Evolutionary conservation across 305 asterid genomes (phyloP).

Genomic region (Solanum hybrid): DNA sequence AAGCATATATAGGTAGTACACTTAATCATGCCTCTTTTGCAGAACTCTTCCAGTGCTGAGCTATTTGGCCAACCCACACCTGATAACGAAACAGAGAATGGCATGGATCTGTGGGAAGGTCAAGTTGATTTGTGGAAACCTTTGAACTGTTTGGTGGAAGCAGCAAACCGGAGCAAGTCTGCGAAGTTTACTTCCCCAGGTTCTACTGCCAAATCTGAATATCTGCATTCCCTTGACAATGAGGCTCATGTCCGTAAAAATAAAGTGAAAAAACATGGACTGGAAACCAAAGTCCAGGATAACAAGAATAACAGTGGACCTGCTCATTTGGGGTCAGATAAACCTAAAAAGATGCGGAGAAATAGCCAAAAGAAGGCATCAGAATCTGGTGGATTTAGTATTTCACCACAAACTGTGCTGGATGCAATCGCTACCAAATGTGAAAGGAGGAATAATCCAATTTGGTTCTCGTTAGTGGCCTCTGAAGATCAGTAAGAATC

Average conservation of each 20-base stretch:
- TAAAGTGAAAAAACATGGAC: constrained; percentile 31
- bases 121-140: constrained; percentile 22
- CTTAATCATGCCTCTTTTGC: not conserved
- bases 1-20: not conserved
- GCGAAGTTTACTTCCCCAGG: constrained; percentile 11
- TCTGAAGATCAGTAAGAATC: constrained; percentile 41
- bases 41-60: constrained; percentile 10
- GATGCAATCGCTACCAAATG: constrained; percentile 9
- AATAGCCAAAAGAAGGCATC: constrained; percentile 26
- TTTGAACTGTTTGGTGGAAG: constrained; percentile 22
- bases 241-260: constrained; percentile 24
- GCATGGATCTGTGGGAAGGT: constrained; percentile 11
- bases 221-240: constrained; percentile 16
- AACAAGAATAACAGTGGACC: constrained; percentile 29
- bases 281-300: constrained; percentile 32
- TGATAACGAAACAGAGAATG: constrained; percentile 11
- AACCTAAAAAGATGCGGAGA: constrained; percentile 45
- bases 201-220: constrained; percentile 28
- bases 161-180: constrained; percentile 21
- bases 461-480: constrained; percentile 31
- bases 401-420: constrained; percentile 36
- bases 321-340: constrained; percentile 32
- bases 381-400: constrained; percentile 28
- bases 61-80: constrained; percentile 6
- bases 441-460: constrained; percentile 16